Percentiles rank a stretch among this genome's conserved stretches.
These are phyloP conservation scores for Colletotrichum zoysiae DNA, from an alignment of 2,329 filamentous ascomycete genomes.

Conservation along the genomic window DNA sequence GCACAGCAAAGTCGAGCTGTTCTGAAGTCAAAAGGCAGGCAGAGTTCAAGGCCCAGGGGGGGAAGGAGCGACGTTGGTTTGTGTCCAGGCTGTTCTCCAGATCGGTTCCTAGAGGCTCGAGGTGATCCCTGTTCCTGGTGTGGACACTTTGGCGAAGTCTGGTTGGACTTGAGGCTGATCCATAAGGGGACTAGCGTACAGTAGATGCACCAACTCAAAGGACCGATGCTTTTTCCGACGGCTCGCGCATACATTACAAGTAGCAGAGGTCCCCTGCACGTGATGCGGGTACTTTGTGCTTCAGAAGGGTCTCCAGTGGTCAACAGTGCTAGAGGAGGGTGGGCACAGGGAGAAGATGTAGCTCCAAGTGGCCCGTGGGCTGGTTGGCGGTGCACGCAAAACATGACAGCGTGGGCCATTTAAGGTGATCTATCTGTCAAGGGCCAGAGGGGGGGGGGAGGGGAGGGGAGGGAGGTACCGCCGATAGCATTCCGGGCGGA, in stretches of 20 bases:
- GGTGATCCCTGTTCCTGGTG: constrained; percentile 41
- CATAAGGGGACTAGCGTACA: constrained; percentile 36
- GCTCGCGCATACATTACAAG: background rate
- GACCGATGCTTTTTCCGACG: constrained; percentile 40
- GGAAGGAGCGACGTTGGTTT: constrained; percentile 38
- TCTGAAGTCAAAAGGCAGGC: constrained; percentile 26
- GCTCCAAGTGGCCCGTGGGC: constrained; percentile 24
- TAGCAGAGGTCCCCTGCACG: constrained; percentile 27
- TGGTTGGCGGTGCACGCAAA: constrained; percentile 19
- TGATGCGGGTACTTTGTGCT: constrained; percentile 38
- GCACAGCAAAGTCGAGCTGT: constrained; percentile 24
- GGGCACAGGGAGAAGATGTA: constrained; percentile 18
- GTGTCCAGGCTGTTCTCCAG: constrained; percentile 42
- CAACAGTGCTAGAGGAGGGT: constrained; percentile 27
- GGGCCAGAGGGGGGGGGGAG: background rate
- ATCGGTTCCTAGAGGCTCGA: constrained; percentile 31
- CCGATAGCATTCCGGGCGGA: constrained; percentile 4
- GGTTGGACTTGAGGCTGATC: constrained; percentile 40
- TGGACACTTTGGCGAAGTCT: constrained; percentile 43
- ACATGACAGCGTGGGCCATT: constrained; percentile 21
- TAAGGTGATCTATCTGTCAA: background rate
- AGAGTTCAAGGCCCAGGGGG: constrained; percentile 26
- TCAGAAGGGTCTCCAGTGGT: constrained; percentile 32
- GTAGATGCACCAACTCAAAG: background rate
- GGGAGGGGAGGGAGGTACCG: too few relatives aligned